These are phyloP conservation scores for Candida michaelii DNA, from an alignment of 805 yeast species.

Conservation along the genomic window DNA sequence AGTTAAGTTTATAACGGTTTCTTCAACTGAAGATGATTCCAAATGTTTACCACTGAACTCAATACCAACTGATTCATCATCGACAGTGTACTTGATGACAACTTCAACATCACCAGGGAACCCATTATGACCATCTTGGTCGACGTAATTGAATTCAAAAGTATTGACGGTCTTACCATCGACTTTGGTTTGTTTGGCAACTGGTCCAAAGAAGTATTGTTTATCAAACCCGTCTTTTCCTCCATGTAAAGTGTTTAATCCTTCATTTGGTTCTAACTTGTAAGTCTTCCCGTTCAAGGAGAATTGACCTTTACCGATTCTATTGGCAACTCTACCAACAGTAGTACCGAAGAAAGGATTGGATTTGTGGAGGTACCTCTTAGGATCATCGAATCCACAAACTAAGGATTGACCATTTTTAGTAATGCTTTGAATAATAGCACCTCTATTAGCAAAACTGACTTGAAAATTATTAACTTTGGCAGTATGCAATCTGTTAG, in stretches of 20 bases:
- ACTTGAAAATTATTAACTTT: slow-evolving; percentile 35
- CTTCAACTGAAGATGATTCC: slow-evolving; percentile 27
- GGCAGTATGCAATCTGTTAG: slow-evolving; percentile 35
- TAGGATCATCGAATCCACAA: slow-evolving; percentile 37
- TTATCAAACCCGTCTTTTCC: slow-evolving; percentile 54
- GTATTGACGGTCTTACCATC: slow-evolving; percentile 27
- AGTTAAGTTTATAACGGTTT: slow-evolving; percentile 57
- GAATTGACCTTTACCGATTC: slow-evolving; percentile 49
- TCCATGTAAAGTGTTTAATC: slow-evolving; percentile 49
- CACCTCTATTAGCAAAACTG: slow-evolving; percentile 50
- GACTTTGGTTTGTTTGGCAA: slow-evolving; percentile 33
- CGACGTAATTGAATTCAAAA: slow-evolving; percentile 39
- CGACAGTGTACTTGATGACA: slow-evolving; percentile 46
- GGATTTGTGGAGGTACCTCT: slow-evolving; percentile 26
- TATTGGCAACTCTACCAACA: slow-evolving; percentile 64
- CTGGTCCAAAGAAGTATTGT: slow-evolving; percentile 53
- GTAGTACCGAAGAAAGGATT: slow-evolving; percentile 64
- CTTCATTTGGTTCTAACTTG: slow-evolving; percentile 44
- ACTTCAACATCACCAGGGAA: slow-evolving; percentile 60
- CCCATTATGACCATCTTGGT: slow-evolving; percentile 51
- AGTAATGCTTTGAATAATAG: slow-evolving; percentile 44
- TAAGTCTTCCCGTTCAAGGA: slow-evolving; percentile 39
- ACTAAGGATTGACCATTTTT: slow-evolving; percentile 41
- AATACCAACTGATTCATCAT: slow-evolving; percentile 38
- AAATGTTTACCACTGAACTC: slow-evolving; percentile 47